Percentiles rank a stretch among this genome's conserved stretches.
Evolutionary conservation across 2,329 filamentous ascomycete genomes (phyloP).

Genomic region (Arthrobotrys pseudoclavata): DNA sequence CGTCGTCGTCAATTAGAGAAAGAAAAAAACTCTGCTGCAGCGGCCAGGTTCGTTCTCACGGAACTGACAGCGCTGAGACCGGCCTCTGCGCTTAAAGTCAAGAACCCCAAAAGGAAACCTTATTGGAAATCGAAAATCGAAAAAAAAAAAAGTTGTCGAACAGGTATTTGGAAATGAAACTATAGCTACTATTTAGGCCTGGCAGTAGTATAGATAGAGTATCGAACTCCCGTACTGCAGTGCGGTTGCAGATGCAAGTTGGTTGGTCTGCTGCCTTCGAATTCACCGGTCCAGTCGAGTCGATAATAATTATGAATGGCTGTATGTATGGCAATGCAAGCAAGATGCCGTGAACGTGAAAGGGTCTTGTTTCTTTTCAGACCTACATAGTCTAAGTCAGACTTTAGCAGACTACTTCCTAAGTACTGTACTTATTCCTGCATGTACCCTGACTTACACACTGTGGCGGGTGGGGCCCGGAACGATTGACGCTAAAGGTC

Average conservation of each 20-base stretch:
- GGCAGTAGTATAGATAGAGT: not conserved
- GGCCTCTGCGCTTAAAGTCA: conserved; percentile 56
- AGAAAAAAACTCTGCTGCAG: conserved; percentile 16
- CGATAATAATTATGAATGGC: conserved; percentile 21
- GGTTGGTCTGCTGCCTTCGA: conserved; percentile 19
- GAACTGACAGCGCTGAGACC: conserved; percentile 57
- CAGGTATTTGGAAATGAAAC: not conserved
- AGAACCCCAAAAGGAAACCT: conserved; percentile 29
- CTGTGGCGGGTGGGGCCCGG: conserved; percentile 60
- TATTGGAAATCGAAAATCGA: conserved; percentile 21
- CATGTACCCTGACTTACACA: conserved; percentile 23
- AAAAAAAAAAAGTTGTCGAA: conserved; percentile 1
- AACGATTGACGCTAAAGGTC: conserved; percentile 50
- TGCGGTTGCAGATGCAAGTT: conserved; percentile 30
- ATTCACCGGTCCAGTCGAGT: conserved; percentile 2
- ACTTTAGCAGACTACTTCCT: not conserved
- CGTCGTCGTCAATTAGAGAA: conserved; percentile 3
- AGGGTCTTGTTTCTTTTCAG: conserved; percentile 54
- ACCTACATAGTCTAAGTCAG: conserved; percentile 22
- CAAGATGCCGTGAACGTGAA: conserved; percentile 53
- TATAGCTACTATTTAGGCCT: conserved; percentile 3
- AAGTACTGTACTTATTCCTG: conserved; percentile 29
- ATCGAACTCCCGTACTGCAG: conserved; percentile 17
- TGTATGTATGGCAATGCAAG: conserved; percentile 49
- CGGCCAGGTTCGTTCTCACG: conserved; percentile 42